A percentile compares a stretch with the other conserved stretches of the same genome.
Evolutionary conservation across 169 alveolate species (phyloP).

Genomic region (Plasmodium malariae): DNA sequence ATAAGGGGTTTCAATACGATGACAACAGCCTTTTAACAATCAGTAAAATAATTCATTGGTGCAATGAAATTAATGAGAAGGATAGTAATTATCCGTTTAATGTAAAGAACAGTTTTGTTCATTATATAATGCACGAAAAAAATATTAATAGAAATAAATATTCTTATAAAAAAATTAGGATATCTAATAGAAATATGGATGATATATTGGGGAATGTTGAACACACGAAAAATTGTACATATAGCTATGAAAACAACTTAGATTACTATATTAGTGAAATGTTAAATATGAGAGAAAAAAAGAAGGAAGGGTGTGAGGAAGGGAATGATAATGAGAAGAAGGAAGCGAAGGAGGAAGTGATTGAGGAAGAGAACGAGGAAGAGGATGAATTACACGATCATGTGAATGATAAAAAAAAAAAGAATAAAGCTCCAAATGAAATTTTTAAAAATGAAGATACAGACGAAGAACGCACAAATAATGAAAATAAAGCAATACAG

Average conservation of each 20-base stretch:
- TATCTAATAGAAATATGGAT: neutral
- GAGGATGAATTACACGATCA: neutral
- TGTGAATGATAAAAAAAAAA: neutral
- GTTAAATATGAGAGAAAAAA: slow-evolving; percentile 18
- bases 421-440: neutral
- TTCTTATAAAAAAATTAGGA: neutral
- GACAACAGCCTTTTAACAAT: slow-evolving; percentile 32
- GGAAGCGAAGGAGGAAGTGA: neutral
- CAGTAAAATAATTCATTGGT: slow-evolving; percentile 53
- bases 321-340: neutral
- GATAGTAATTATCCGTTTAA: slow-evolving; percentile 31
- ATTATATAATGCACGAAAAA: slow-evolving; percentile 34
- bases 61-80: slow-evolving; percentile 53
- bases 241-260: neutral
- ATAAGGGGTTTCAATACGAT: slow-evolving; percentile 3
- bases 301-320: neutral
- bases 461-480: neutral
- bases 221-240: neutral
- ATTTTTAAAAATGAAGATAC: neutral
- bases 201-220: neutral
- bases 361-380: neutral
- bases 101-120: slow-evolving; percentile 34
- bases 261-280: slow-evolving; percentile 14
- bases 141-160: neutral
- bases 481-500: neutral